phyloP scores from a whole-genome alignment of 257 asterid genomes.

The Mentha longifolia region DNA sequence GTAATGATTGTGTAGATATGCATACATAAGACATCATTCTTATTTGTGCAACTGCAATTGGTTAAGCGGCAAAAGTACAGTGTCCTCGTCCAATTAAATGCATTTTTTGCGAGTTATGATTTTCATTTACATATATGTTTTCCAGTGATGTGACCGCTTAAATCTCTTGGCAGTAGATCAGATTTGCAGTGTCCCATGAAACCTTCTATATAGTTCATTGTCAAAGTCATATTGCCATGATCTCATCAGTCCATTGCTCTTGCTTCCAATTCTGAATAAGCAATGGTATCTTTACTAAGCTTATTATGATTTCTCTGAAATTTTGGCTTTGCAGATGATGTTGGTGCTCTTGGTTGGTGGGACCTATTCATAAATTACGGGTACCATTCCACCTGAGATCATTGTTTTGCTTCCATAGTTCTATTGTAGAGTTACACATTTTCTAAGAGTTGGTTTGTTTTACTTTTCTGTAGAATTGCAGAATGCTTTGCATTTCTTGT shows the following conservation, averaged over 20 bases:
- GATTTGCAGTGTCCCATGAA: conserved; percentile 12
- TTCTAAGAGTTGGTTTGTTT: conserved; percentile 32
- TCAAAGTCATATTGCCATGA: conserved; percentile 4
- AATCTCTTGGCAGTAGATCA: conserved; percentile 9
- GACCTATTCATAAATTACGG: conserved; percentile 94
- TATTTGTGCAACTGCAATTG: no score
- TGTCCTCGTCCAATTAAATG: no score
- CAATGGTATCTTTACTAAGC: conserved; percentile 11
- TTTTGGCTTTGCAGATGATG: conserved; percentile 60
- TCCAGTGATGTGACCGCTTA: no score
- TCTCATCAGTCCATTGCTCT: conserved; percentile 2
- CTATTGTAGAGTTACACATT: conserved; percentile 36
- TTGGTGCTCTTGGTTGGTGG: conserved; percentile 97
- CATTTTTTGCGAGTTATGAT: no score
- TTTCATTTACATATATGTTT: no score
- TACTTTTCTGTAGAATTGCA: conserved; percentile 66
- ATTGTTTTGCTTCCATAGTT: conserved; percentile 19
- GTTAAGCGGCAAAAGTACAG: no score
- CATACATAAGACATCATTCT: no score
- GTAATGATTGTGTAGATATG: no score
- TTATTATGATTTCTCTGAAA: conserved; percentile 19
- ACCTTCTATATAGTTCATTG: conserved; percentile 7
- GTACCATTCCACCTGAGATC: conserved; percentile 46
- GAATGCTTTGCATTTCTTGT: conserved; percentile 99
- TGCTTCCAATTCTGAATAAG: conserved; percentile 16